Evolutionary conservation across 306 rosid species (phyloP).

Genomic region (Cucumis hystrix): DNA sequence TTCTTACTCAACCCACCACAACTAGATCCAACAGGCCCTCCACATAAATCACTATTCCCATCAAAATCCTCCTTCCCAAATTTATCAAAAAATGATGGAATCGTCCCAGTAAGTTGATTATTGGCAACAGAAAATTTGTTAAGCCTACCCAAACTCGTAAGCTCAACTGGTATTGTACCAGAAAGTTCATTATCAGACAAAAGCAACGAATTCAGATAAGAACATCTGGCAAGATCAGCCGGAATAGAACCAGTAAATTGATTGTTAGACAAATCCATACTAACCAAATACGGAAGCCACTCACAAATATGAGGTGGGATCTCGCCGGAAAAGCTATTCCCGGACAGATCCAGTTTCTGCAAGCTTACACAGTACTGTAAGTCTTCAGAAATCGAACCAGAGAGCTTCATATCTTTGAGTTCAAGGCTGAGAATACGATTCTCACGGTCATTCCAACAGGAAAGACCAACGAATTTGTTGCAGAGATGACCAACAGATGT

Average conservation of each 20-base stretch:
- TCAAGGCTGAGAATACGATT: slow-evolving; percentile 43
- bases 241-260: slow-evolving; percentile 47
- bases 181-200: slow-evolving; percentile 42
- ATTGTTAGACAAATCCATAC: slow-evolving; percentile 50
- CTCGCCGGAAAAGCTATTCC: slow-evolving; percentile 29
- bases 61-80: slow-evolving; percentile 31
- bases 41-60: slow-evolving; percentile 72
- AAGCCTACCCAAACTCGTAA: slow-evolving; percentile 44
- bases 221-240: slow-evolving; percentile 30
- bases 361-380: slow-evolving; percentile 47
- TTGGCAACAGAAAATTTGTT: slow-evolving; percentile 47
- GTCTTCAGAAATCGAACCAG: slow-evolving; percentile 41
- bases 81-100: slow-evolving; percentile 27
- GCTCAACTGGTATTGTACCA: slow-evolving; percentile 53
- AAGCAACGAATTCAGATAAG: slow-evolving; percentile 38
- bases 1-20: slow-evolving; percentile 81
- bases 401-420: slow-evolving; percentile 35
- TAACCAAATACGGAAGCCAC: slow-evolving; percentile 62
- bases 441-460: slow-evolving; percentile 73
- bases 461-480: slow-evolving; percentile 37
- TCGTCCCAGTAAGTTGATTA: slow-evolving; percentile 44
- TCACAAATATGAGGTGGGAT: slow-evolving; percentile 49
- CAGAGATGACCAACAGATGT: slow-evolving; percentile 45
- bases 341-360: slow-evolving; percentile 53
- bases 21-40: slow-evolving; percentile 60